A percentile compares a stretch with the other conserved stretches of the same genome.
phyloP scores from a whole-genome alignment of 805 yeast genomes.

The Nakazawaea sp. region DNA sequence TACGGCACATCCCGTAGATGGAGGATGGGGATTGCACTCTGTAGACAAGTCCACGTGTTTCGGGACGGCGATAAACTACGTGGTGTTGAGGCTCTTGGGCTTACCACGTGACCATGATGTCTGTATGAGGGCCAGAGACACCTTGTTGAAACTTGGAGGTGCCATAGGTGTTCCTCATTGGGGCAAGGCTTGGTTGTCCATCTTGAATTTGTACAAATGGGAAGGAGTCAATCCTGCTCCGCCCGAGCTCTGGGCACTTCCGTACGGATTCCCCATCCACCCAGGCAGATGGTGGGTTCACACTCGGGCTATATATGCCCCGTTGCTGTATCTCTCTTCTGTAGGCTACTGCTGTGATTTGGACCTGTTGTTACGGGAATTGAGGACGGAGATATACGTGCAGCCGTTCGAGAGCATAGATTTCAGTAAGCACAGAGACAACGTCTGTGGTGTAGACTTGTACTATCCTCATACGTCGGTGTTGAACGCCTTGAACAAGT shows the following conservation, averaged over 20 bases:
- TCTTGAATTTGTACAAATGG: conserved; percentile 81
- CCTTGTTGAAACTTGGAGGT: conserved; percentile 74
- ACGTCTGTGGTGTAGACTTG: conserved; percentile 85
- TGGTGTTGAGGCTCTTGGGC: conserved; percentile 76
- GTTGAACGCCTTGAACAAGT: conserved; percentile 54
- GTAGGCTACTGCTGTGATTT: conserved; percentile 47
- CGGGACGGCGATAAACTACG: conserved; percentile 88
- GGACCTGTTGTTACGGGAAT: conserved; percentile 53
- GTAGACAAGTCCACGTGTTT: conserved; percentile 91
- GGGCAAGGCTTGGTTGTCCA: conserved; percentile 91
- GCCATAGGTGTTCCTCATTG: conserved; percentile 91
- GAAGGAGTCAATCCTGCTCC: conserved; percentile 99
- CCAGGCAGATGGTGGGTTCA: conserved; percentile 99
- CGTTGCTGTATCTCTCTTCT: conserved; percentile 75
- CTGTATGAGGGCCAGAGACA: conserved; percentile 64
- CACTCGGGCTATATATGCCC: conserved; percentile 84
- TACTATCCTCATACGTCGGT: conserved; percentile 85
- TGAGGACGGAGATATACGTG: conserved; percentile 77
- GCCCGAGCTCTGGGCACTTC: conserved; percentile 87
- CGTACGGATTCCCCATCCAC: conserved; percentile 75
- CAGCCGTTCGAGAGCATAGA: conserved; percentile 59
- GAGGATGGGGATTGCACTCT: conserved; percentile 99
- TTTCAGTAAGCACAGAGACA: conserved; percentile 67
- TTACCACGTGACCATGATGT: conserved; percentile 69
- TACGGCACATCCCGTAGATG: conserved; percentile 93